phyloP scores from a whole-genome alignment of 2,329 filamentous ascomycete genomes.

The Huntiella savannae region DNA sequence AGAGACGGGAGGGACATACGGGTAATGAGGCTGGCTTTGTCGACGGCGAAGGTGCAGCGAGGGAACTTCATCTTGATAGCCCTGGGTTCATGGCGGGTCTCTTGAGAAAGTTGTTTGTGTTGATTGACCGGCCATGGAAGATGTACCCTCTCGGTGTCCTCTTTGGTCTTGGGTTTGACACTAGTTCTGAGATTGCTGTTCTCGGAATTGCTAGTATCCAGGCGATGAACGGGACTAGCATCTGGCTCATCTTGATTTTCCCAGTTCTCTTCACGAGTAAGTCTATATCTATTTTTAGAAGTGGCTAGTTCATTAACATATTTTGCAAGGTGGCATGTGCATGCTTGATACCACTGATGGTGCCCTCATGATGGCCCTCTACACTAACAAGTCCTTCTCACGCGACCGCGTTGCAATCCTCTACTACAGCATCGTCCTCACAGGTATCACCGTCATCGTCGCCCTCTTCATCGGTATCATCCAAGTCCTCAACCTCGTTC shows the following conservation, averaged over 20 bases:
- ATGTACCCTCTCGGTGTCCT: conserved; percentile 84
- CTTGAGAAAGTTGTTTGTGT: conserved; percentile 56
- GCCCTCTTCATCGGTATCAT: conserved; percentile 72
- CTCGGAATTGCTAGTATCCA: conserved; percentile 80
- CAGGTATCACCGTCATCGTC: conserved; percentile 63
- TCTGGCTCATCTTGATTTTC: conserved; percentile 90
- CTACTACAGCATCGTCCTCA: conserved; percentile 84
- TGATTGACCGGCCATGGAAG: conserved; percentile 69
- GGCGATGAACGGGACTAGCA: conserved; percentile 64
- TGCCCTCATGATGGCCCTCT: conserved; percentile 85
- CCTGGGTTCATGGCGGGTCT: conserved; percentile 55
- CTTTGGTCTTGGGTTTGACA: conserved; percentile 88
- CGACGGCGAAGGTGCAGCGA: conserved; percentile 19
- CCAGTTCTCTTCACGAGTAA: conserved; percentile 70
- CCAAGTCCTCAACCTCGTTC: conserved; percentile 60
- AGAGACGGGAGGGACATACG: conserved; percentile 16
- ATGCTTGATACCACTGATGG: conserved; percentile 83
- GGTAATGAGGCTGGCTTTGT: conserved; percentile 15
- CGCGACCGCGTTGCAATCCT: conserved; percentile 73
- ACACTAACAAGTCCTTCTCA: conserved; percentile 61
- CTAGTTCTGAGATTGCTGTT: conserved; percentile 81
- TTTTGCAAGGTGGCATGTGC: conserved; percentile 62
- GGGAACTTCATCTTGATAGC: conserved; percentile 50
- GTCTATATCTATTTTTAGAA: conserved; percentile 11
- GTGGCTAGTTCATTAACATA: not conserved